These are phyloP conservation scores for Epichloe glyceriae DNA, from an alignment of 2,329 filamentous ascomycete genomes.

Conservation along the genomic window DNA sequence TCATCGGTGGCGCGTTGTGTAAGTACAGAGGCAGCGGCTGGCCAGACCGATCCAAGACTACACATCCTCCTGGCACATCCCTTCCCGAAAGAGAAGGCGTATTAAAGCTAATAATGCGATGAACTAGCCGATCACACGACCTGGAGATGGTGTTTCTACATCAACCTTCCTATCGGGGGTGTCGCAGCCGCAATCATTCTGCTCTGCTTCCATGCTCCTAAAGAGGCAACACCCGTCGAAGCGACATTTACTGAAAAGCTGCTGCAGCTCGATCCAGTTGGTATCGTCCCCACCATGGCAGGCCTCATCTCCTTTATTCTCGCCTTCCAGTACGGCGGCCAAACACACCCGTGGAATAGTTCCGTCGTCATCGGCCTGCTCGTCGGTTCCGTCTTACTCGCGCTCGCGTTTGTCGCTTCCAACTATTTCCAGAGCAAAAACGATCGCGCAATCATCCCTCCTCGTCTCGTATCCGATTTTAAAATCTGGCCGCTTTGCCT, in stretches of 20 bases:
- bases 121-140: constrained; percentile 11
- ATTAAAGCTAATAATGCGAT: background rate
- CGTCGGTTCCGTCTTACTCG: constrained; percentile 18
- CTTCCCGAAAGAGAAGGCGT: constrained; percentile 1
- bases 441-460: constrained; percentile 22
- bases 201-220: constrained; percentile 21
- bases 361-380: constrained; percentile 16
- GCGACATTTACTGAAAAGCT: background rate
- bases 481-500: constrained; percentile 23
- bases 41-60: background rate
- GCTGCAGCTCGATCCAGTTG: constrained; percentile 16
- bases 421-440: constrained; percentile 21
- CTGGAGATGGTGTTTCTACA: constrained; percentile 19
- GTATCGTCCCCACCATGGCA: constrained; percentile 18
- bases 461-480: constrained; percentile 26
- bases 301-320: constrained; percentile 33
- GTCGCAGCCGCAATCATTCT: constrained; percentile 11
- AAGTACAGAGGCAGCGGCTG: background rate
- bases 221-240: background rate
- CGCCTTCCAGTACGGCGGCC: constrained; percentile 36
- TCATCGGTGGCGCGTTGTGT: background rate
- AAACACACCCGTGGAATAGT: constrained; percentile 18
- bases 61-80: background rate
- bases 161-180: constrained; percentile 17
- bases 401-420: constrained; percentile 23